Base-by-base conservation (phyloP, 768 basidiomycete species). In the Lactifluus volemus region DNA sequence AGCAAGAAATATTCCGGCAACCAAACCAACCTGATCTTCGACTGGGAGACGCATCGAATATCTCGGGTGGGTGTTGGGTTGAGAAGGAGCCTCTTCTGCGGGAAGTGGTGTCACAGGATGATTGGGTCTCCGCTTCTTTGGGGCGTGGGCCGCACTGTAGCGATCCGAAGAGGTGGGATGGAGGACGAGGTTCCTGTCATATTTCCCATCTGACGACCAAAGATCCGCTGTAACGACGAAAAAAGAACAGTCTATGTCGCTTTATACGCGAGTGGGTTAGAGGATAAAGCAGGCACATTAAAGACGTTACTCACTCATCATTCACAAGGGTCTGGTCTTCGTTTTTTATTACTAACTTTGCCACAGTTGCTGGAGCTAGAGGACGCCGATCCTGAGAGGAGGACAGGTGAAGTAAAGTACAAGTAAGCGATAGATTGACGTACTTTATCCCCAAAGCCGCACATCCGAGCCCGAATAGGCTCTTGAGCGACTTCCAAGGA, bases 391-490 rank as follows among this genome's bases (percentile, higher is more conserved):
- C 94, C 90, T 95, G 57, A 25, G 32, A 49, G 59, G 39, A 56
- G 66, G 45, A 62, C 10, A 49, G 19, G 41, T 36, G 42, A 39
- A 25, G 29, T 39, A 53, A 47, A 34, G 49, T 41, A 57, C 49
- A 54, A 50, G 53, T 65, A 58, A 41, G 59, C 51, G 63, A 29
- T 50, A 51, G 32, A 49, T 39, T 32, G 19, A 69, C 78, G 61
- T 67, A 92, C 93, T 79, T 95, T 96, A 78, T 97, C 92, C 49
- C 94, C 94, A 72, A 96, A 95, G 11, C 95, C 95, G 71, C 94
- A 96, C 86, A 95, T 95, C 65, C 94, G 83, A 52, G 94, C 95
- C 47, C 94, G 84, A 50, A 90, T 73, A 44, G 95, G 94, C 67
- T 95, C 84, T 71, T 97, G 95, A 3, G 90, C 81, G 67, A 95